Evolutionary conservation across 371 early-diverging fungal genomes (phyloP), one percentile per base, ranked within the genome.

Genomic region (Rhizopus delemar): DNA sequence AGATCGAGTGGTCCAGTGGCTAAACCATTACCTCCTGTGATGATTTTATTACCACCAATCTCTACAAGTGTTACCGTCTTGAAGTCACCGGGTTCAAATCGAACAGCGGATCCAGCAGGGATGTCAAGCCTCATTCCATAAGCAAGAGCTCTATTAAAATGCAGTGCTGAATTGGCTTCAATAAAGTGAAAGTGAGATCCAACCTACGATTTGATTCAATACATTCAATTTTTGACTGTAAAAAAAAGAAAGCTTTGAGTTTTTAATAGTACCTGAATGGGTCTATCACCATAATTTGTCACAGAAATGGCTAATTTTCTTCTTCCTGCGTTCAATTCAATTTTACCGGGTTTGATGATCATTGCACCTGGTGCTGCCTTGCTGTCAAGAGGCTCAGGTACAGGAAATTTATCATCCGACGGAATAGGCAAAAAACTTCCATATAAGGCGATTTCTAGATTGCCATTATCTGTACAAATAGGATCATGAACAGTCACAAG

Each of bases 121-220:
- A 97, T 93, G 74, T 95, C 94, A 9, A 97, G 75, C 3, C 94
- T 83, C 62, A 82, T 82, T 8, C 95, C 95, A 68, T 94, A 94
- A 0, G 95, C 84, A 8, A 86, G 57, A 0, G 71, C 75, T 9
- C 97, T 89, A 70, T 95, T 94, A 78, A 97, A 94, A 51, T 65
- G 60, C 5, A 97, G 78, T 8, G 65, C 63, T 11, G 86, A 80
- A 71, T 97, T 95, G 51, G 90, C 81, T 69, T 97, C 97, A 55
- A 94, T 91, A 60, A 97, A 92, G 60, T 94, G 97, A 73, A 85
- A 95, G 78, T 97, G 97, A 0, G 93, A 93, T 1, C 97, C 97
- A 39, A 97, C 88, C 22, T 22, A 22, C 22, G 22, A 22, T 22
- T 22, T 22, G 22, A 22, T 22, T 22, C 2, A 22, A 22, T 22